Evolutionary conservation across 148 eudicot genomes (phyloP), one percentile per base, ranked within the genome.

Genomic region (Chenopodium quinoa): DNA sequence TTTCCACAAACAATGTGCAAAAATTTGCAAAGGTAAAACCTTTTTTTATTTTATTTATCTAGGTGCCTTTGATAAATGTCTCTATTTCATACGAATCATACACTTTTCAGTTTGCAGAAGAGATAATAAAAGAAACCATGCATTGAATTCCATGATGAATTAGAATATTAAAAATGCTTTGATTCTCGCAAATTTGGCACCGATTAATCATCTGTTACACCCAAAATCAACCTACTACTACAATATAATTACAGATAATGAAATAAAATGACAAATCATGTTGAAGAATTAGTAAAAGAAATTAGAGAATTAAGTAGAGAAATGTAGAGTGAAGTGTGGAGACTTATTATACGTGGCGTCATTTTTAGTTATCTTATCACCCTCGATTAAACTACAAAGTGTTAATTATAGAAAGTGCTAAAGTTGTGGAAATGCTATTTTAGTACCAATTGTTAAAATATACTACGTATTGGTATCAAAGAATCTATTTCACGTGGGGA

Each of bases 401-500:
- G 16, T 46, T 46, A 48, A 47, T 7, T 71, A 71, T 40, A 20
- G 23, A 71, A 40, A 22, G 71, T 80, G 76, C 13, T 72, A 16
- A 37, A 60, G 77, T 62, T 63, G 31, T 73, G 72, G 72, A 44
- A 73, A 63, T 70, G 22, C 52, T 56, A 69, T 5, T 23, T 2
- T 32, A 48, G 14, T 58, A 69, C 66, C 3, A 71, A 11, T 13
- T 70, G 14, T 32, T 22, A n/a, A n/a, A 17, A 62, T 14, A 40
- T 40, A 34, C 40, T 34, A 27, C 6, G 40, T 34, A 40, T 40
- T 40, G 5, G 44, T 40, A 44, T 60, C 17, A 46, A 73, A 13
- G 78, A 79, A 79, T 79, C 75, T n/a, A 71, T n/a, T 7, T 34
- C 67, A 79, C 76, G 75, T 71, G 76, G 32, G 65, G 47, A 50